Conservation (phyloP, 768 basidiomycete genomes). For the Phanerochaete sordida region DNA sequence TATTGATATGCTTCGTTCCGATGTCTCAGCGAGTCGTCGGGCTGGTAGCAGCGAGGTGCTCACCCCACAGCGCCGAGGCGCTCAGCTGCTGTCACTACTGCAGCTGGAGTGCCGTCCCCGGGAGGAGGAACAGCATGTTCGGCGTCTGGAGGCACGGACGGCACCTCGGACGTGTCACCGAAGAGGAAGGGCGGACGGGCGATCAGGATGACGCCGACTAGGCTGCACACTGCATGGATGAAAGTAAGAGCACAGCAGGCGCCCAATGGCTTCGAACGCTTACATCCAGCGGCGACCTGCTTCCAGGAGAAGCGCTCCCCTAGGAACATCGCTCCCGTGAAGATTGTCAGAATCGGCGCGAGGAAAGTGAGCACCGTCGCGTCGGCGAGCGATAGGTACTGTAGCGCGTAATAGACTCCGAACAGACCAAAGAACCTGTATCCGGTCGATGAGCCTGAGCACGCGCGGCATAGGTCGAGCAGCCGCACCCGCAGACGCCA, state of each 20-base stretch:
- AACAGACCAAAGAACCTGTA: constrained; percentile 69
- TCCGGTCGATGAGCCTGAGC: too few relatives aligned
- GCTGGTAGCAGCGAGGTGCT: background rate
- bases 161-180: constrained; percentile 29
- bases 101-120: background rate
- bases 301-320: constrained; percentile 53
- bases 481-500: constrained; percentile 58
- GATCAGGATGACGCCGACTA: constrained; percentile 77
- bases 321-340: constrained; percentile 61
- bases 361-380: constrained; percentile 77
- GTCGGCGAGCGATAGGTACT: constrained; percentile 76
- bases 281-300: constrained; percentile 50
- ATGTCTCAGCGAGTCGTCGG: background rate
- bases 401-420: constrained; percentile 66
- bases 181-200: constrained; percentile 78
- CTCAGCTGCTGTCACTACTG: constrained; percentile 25
- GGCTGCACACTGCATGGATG: constrained; percentile 46
- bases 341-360: constrained; percentile 58
- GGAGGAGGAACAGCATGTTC: background rate
- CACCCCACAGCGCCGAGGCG: constrained; percentile 62
- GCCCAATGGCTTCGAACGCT: constrained; percentile 9
- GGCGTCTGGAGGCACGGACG: background rate
- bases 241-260: background rate
- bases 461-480: background rate
- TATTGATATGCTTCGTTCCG: constrained; percentile 48